These are phyloP conservation scores for Scheffersomyces segobiensis DNA, from an alignment of 1,139 yeast genomes.

Conservation along the genomic window DNA sequence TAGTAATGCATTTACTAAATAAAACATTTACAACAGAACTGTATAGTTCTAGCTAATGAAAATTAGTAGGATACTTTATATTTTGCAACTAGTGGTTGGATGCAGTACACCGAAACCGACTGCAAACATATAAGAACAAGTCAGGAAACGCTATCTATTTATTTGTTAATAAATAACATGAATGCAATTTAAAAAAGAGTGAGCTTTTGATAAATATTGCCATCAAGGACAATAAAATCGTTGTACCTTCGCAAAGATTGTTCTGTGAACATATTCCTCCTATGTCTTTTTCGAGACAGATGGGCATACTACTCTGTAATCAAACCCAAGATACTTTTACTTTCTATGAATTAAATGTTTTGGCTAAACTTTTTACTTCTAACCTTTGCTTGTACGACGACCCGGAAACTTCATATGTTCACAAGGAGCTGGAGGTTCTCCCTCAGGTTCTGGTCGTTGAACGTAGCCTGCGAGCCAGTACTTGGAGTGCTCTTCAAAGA, in stretches of 20 bases:
- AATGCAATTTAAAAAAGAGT: too few species aligned
- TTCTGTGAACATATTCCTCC: not conserved
- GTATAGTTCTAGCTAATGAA: not conserved
- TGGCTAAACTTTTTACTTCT: not conserved
- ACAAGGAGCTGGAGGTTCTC: constrained; percentile 42
- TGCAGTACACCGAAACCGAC: not conserved
- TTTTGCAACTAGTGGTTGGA: not conserved
- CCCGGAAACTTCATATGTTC: constrained; percentile 38
- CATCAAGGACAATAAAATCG: not conserved
- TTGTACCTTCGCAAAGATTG: not conserved
- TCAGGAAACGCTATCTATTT: too few species aligned
- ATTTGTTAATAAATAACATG: too few species aligned
- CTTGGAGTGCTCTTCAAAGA: constrained; percentile 43
- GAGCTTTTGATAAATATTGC: too few species aligned
- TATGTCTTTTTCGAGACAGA: not conserved
- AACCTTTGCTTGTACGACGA: not conserved
- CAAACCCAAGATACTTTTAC: not conserved
- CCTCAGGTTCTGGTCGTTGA: constrained; percentile 33
- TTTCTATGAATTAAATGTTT: not conserved
- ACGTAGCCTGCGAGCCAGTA: constrained; percentile 72
- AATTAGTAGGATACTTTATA: not conserved
- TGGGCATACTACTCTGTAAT: not conserved
- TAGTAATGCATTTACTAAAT: not conserved
- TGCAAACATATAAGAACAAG: not conserved
- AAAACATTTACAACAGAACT: not conserved